Percentiles rank a stretch among this genome's conserved stretches.
These are phyloP conservation scores for Blastobotrys mokoenaii DNA, from an alignment of 805 yeast species.

Conservation along the genomic window DNA sequence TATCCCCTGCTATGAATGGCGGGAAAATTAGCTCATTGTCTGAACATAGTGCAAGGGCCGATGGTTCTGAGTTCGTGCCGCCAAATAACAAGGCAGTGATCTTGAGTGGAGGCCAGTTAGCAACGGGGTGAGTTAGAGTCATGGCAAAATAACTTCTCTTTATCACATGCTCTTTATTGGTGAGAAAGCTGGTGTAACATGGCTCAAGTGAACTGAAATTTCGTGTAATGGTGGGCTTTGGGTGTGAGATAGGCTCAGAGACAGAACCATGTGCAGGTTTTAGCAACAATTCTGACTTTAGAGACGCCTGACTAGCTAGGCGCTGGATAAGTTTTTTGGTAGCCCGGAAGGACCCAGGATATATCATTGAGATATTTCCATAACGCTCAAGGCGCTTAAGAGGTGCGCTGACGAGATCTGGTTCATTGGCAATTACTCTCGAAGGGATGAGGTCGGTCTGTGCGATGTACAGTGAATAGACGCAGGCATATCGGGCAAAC, in stretches of 20 bases:
- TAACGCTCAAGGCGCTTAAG: no score
- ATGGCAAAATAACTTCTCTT: slow-evolving; percentile 12
- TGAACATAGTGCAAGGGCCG: slow-evolving; percentile 16
- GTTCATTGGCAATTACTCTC: no score
- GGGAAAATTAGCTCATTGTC: slow-evolving; percentile 19
- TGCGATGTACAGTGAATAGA: no score
- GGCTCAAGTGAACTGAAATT: slow-evolving; percentile 14
- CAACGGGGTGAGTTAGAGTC: slow-evolving; percentile 10
- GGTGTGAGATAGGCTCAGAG: background rate
- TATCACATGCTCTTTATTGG: slow-evolving; percentile 5
- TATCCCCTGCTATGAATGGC: slow-evolving; percentile 7
- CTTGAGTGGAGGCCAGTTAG: slow-evolving; percentile 1
- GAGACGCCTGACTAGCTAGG: slow-evolving; percentile 1
- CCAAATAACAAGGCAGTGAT: slow-evolving; percentile 14
- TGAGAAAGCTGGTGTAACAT: slow-evolving; percentile 13
- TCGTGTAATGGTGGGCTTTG: slow-evolving; percentile 12
- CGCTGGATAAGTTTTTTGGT: background rate
- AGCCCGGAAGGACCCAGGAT: no score
- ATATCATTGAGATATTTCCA: no score
- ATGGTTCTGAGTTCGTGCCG: slow-evolving; percentile 1
- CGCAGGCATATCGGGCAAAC: no score
- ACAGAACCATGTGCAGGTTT: background rate
- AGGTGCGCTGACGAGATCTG: no score
- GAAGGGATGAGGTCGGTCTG: no score
- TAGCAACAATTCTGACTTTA: background rate